A percentile compares a stretch with the other conserved stretches of the same genome.
These are phyloP conservation scores for Vitis rotundifolia DNA, from an alignment of 164 flowering plant genomes.

Conservation along the genomic window DNA sequence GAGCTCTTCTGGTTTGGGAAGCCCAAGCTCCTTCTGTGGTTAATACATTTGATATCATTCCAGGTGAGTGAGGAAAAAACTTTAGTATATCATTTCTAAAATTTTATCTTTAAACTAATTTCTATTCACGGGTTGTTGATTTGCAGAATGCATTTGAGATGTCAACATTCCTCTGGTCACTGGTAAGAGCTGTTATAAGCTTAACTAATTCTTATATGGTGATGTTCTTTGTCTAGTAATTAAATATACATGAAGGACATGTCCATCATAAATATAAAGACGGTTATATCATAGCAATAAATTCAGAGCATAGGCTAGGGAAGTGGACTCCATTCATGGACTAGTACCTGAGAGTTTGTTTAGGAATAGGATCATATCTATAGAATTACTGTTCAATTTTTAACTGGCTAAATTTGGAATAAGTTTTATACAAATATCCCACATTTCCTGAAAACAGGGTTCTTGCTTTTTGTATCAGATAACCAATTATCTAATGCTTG, in stretches of 20 bases:
- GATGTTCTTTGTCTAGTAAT: not conserved
- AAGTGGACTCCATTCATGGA: not conserved
- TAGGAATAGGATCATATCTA: not conserved
- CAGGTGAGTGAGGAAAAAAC: constrained; percentile 44
- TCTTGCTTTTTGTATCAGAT: not conserved
- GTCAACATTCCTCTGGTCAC: constrained; percentile 86
- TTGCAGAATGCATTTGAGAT: constrained; percentile 93
- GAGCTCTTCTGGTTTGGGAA: constrained; percentile 91
- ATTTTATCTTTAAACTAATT: not conserved
- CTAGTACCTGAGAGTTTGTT: not conserved
- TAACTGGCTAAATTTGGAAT: not conserved
- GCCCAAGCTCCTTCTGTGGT: constrained; percentile 62
- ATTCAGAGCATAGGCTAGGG: not conserved
- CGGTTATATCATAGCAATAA: not conserved
- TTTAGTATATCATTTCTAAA: not conserved
- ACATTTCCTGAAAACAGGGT: not conserved
- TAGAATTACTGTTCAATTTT: not conserved
- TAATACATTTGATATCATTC: constrained; percentile 77
- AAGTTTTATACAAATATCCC: not conserved
- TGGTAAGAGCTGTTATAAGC: constrained; percentile 49
- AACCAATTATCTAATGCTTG: not conserved
- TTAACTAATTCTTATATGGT: not conserved
- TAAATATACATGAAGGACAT: not conserved
- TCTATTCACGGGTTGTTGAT: constrained; percentile 8
- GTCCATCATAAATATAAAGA: not conserved